A percentile compares a stretch with the other conserved stretches of the same genome.
Conservation (phyloP, 1,284 basidiomycete species). For the Tilletia horrida region DNA sequence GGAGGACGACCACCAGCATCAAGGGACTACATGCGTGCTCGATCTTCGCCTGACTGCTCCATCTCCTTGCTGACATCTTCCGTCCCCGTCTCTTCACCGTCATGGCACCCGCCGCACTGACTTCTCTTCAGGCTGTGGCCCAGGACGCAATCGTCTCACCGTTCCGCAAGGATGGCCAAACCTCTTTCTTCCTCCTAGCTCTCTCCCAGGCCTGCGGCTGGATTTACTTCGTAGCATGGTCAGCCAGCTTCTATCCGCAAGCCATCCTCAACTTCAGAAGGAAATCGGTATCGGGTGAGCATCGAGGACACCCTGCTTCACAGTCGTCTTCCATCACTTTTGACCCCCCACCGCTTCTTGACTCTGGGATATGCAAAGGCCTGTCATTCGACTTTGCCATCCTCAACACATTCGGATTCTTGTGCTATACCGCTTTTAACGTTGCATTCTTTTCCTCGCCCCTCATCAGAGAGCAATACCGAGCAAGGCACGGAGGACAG, state of each 20-base stretch:
- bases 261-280: slow-evolving; percentile 31
- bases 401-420: slow-evolving; percentile 43
- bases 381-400: slow-evolving; percentile 42
- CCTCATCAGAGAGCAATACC: slow-evolving; percentile 35
- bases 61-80: no score
- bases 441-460: slow-evolving; percentile 29
- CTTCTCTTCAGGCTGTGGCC: no score
- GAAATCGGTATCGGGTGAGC: slow-evolving; percentile 22
- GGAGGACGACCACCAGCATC: not conserved
- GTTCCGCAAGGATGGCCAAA: not conserved
- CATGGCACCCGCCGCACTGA: no score
- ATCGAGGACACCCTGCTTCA: not conserved
- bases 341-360: not conserved
- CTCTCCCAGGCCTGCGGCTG: slow-evolving; percentile 44
- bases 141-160: not conserved
- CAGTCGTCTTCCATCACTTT: not conserved
- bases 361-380: slow-evolving; percentile 20
- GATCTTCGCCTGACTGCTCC: no score
- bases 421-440: slow-evolving; percentile 39
- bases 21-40: no score
- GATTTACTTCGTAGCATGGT: slow-evolving; percentile 46
- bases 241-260: slow-evolving; percentile 49
- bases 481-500: slow-evolving; percentile 28
- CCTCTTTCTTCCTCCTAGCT: slow-evolving; percentile 17
- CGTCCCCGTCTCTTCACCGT: no score